Evolutionary conservation across 352 stramenopile species (phyloP), one percentile per base, ranked within the genome.

Genomic region (Blastocystis hominis): DNA sequence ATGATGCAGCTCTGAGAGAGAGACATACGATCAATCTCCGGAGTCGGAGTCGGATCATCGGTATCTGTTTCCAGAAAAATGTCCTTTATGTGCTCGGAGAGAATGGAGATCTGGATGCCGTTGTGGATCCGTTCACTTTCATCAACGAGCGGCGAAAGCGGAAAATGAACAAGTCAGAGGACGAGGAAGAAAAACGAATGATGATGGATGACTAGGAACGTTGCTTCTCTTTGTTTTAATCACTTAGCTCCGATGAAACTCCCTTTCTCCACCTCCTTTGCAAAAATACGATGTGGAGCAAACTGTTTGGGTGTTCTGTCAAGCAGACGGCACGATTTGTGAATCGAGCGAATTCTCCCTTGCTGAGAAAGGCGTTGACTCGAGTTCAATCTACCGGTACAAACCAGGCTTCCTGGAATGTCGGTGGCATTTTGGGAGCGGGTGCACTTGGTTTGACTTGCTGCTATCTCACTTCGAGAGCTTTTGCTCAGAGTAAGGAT

Each of bases 71-170:
- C 13, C 24, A 50, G 62, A 72, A 44, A 34, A 46, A 47, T 9
- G n/a, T 55, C 9, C 54, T 84, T 15, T 84, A 47, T 44, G 30
- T 84, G 30, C 44, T 84, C 10, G 72, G 72, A 5, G 17, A 84
- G 36, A 84, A 84, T 34, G 72, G 72, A n/a, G 72, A 84, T 84
- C 50, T 84, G 6, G 72, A 84, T 47, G 47, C 46, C 10, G 44
- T 84, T 20, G n/a, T 47, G 30, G 36, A 69, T 5, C 72, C 72
- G 0, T 66, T 15, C 44, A 53, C 66, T 50, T 84, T 47, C n/a
- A 44, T 84, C 24, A 54, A 0, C 10, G 72, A 84, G 72, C 3
- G 72, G 44, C 13, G 72, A 34, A 84, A 84, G 17, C 13, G 56
- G 17, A 84, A 54, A 36, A 15, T 77, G 3, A 46, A 53, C 17